Conservation (phyloP, 257 asterid species). For the Solanum appendiculatum region DNA sequence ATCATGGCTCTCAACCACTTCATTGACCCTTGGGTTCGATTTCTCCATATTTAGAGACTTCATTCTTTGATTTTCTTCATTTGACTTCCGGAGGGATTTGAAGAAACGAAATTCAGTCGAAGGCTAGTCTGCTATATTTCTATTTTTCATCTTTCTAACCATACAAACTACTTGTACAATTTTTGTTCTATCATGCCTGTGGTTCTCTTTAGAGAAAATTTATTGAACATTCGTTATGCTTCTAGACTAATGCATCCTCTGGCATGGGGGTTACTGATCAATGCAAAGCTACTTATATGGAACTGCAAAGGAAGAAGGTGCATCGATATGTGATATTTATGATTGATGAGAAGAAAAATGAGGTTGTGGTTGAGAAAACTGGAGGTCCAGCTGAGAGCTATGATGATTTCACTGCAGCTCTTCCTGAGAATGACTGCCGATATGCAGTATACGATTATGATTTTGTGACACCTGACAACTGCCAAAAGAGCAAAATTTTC, state of each 20-base stretch:
- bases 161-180: neutral
- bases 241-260: conserved; percentile 46
- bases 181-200: neutral
- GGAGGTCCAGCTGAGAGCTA: conserved; percentile 50
- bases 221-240: neutral
- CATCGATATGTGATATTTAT: conserved; percentile 54
- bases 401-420: conserved; percentile 43
- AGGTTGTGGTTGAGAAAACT: conserved; percentile 54
- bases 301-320: conserved; percentile 51
- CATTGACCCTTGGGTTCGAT: neutral
- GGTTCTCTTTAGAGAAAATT: neutral
- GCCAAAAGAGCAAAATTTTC: conserved; percentile 77
- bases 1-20: neutral
- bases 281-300: conserved; percentile 46
- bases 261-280: conserved; percentile 57
- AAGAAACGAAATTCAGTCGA: neutral
- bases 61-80: neutral
- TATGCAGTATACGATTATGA: conserved; percentile 61
- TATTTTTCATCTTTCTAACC: neutral
- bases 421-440: conserved; percentile 60
- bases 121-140: neutral
- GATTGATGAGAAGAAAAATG: conserved; percentile 61
- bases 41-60: neutral
- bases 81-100: neutral
- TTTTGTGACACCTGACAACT: conserved; percentile 62